phyloP scores from a whole-genome alignment of 345 rosid species.

The Populus euphratica region DNA sequence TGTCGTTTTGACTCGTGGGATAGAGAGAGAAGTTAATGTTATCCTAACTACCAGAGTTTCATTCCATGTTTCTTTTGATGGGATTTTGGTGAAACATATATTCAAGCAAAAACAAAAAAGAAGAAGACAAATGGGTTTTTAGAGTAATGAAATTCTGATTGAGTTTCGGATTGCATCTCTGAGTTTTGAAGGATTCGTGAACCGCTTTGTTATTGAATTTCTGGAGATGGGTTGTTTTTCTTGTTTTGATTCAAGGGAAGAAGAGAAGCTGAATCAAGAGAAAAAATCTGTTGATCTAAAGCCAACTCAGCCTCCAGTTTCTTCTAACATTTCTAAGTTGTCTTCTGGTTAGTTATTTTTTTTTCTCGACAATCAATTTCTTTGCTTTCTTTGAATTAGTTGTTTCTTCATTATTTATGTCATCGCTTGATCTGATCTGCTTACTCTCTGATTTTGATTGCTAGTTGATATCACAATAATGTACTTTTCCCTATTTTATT shows the following conservation, averaged over 20 bases:
- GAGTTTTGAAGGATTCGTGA: constrained; percentile 11
- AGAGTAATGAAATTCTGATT: constrained; percentile 21
- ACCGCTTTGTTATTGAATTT: constrained; percentile 12
- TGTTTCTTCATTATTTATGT: neutral
- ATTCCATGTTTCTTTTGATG: neutral
- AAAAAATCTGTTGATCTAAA: constrained; percentile 53
- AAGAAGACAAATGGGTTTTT: neutral
- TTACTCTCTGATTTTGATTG: constrained; percentile 9
- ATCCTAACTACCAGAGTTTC: neutral
- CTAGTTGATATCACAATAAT: neutral
- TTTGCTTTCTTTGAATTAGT: neutral
- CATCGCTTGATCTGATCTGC: constrained; percentile 48
- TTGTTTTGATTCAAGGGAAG: constrained; percentile 86
- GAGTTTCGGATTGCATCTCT: constrained; percentile 11
- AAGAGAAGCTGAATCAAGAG: constrained; percentile 62
- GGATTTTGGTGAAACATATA: constrained; percentile 9
- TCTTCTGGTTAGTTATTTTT: constrained; percentile 58
- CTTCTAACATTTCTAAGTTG: constrained; percentile 61
- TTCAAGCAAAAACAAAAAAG: neutral
- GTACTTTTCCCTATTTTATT: constrained; percentile 1
- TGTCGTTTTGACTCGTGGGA: constrained; percentile 10
- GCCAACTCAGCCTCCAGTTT: constrained; percentile 41
- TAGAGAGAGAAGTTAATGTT: neutral
- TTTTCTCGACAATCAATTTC: constrained; percentile 5
- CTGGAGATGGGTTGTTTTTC: constrained; percentile 85